phyloP scores from a whole-genome alignment of 2,329 filamentous ascomycete species.

The Neonectria ditissima region DNA sequence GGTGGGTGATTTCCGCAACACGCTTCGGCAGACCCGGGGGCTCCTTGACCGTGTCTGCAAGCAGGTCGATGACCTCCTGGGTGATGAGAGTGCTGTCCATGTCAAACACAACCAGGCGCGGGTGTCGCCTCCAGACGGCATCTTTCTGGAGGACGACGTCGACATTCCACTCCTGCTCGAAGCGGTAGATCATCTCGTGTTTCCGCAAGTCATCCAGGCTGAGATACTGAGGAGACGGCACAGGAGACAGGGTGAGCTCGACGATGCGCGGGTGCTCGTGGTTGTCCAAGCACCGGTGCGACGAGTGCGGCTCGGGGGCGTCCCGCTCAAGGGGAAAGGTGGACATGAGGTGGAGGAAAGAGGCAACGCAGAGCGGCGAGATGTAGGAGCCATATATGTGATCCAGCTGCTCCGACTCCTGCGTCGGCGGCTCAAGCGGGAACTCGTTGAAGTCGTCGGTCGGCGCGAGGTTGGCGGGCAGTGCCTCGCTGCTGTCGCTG shows the following conservation, averaged over 20 bases:
- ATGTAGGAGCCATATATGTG: conserved; percentile 75
- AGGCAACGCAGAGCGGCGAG: conserved; percentile 73
- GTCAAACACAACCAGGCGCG: conserved; percentile 92
- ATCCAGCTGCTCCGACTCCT: conserved; percentile 68
- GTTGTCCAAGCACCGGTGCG: conserved; percentile 74
- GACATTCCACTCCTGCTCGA: conserved; percentile 90
- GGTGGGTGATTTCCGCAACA: conserved; percentile 89
- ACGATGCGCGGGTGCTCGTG: conserved; percentile 71
- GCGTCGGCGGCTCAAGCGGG: conserved; percentile 68
- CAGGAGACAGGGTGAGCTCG: conserved; percentile 72
- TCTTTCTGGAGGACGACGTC: conserved; percentile 84
- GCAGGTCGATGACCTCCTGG: conserved; percentile 96
- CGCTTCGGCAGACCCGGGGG: conserved; percentile 78
- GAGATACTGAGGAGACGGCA: conserved; percentile 71
- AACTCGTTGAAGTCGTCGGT: conserved; percentile 69
- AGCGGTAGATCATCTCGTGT: conserved; percentile 84
- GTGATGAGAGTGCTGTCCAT: conserved; percentile 99
- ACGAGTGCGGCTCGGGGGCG: conserved; percentile 66
- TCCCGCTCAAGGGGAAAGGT: conserved; percentile 67
- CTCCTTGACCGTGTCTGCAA: conserved; percentile 81
- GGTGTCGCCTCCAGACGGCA: conserved; percentile 79
- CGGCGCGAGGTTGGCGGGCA: conserved; percentile 68
- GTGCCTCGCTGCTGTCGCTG: conserved; percentile 50
- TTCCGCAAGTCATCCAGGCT: conserved; percentile 77
- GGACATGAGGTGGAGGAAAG: conserved; percentile 75